phyloP scores from a whole-genome alignment of 1,284 basidiomycete genomes.

The Xerocomus subilludens region DNA sequence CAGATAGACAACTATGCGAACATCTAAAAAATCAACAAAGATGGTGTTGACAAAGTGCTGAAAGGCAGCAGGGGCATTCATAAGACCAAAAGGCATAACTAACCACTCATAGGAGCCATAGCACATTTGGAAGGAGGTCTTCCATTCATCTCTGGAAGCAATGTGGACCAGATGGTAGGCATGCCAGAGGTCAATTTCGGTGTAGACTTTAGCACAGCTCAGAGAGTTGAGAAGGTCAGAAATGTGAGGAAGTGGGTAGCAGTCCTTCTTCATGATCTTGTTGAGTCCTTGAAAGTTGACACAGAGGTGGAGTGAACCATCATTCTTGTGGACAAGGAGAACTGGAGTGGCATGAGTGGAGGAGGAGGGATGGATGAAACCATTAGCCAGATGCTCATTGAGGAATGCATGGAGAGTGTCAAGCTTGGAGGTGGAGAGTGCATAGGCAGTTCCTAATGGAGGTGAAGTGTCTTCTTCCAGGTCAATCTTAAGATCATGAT shows the following conservation, averaged over 20 bases:
- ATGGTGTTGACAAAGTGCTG: too few species aligned
- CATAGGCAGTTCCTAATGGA: too few species aligned
- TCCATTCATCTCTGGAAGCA: too few species aligned
- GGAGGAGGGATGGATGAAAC: neutral
- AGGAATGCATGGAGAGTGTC: neutral
- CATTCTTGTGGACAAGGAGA: slow-evolving; percentile 8
- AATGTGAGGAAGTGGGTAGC: neutral
- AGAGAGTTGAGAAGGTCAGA: neutral
- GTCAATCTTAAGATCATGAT: too few species aligned
- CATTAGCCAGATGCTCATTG: neutral
- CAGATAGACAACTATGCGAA: too few species aligned
- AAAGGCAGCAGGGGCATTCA: too few species aligned
- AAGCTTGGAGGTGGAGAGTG: too few species aligned
- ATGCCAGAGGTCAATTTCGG: neutral
- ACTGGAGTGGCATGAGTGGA: neutral
- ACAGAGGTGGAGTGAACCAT: neutral
- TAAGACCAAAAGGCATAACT: too few species aligned
- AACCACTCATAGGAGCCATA: too few species aligned
- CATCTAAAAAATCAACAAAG: too few species aligned
- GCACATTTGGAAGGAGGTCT: too few species aligned
- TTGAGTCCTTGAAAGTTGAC: neutral
- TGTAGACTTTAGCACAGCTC: neutral
- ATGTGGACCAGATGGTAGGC: neutral
- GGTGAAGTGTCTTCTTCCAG: too few species aligned
- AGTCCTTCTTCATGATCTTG: slow-evolving; percentile 1